Evolutionary conservation across 768 basidiomycete species (phyloP), one percentile per base, ranked within the genome.

Genomic region (Epithele typhae): DNA sequence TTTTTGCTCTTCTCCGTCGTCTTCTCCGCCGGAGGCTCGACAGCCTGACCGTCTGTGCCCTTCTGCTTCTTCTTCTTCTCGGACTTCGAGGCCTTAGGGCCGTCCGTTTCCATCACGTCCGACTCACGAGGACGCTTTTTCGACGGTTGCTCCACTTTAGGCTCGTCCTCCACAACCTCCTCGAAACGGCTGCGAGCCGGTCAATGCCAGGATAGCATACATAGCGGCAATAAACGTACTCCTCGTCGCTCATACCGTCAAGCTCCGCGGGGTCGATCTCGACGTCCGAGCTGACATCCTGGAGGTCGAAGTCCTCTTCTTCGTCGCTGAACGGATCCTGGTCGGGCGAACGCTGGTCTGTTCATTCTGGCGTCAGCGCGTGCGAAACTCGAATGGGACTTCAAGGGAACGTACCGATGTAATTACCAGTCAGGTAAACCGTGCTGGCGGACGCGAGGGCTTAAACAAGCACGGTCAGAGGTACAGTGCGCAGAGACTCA

Each of bases 341-440:
- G 51, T 82, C 75, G 8, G 66, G 58, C 22, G 68, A 64, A 5
- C 56, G 49, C 60, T 86, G 82, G 54, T 83, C 84, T 87, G 48
- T 9, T 10, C 10, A 19, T 2, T 18, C 19, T 11, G 30, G 30
- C 9, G 15, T 32, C 9, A 32, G 30, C 9, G 30, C 9, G 15
- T 15, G 15, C 15, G 30, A 32, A 9, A 32, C 9, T 32, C 9
- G n/a, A n/a, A n/a, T n/a, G 30, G 9, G 30, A 32, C 9, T 32
- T 32, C 30, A 32, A 32, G 15, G 2, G 30, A 36, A 36, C 8
- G 8, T 36, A 86, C 87, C 79, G 62, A 93, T 78, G 65, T 91
- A 92, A 67, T 92, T 91, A 45, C 92, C 91, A 52, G 83, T 81
- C 51, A 93, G 67, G 67, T 90, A 81, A 40, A 92, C 74, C 40